phyloP scores from a whole-genome alignment of 2,329 filamentous ascomycete species.

The Pestalotiopsis sp. region DNA sequence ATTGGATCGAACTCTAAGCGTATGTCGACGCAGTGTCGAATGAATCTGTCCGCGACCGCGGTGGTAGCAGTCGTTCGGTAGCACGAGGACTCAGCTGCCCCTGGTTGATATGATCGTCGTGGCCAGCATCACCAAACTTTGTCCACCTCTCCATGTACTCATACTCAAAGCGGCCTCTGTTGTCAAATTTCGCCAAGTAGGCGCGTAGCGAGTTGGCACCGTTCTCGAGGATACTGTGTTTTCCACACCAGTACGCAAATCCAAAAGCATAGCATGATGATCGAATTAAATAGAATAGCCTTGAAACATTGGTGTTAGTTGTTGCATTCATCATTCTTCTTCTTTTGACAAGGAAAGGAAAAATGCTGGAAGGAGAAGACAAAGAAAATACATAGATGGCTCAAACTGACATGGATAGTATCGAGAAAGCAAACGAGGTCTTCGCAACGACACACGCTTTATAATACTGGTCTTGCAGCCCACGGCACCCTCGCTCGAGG shows the following conservation, averaged over 20 bases:
- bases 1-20: background rate
- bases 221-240: background rate
- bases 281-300: background rate
- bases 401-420: constrained; percentile 20
- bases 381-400: background rate
- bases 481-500: constrained; percentile 16
- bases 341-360: background rate
- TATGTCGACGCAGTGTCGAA: background rate
- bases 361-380: background rate
- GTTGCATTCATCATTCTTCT: background rate
- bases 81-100: background rate
- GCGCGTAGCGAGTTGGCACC: background rate
- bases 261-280: background rate
- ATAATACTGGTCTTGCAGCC: constrained; percentile 7
- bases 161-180: background rate
- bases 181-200: background rate
- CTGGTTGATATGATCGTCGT: background rate
- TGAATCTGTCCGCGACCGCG: background rate
- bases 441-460: constrained; percentile 17
- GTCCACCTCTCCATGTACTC: background rate
- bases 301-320: background rate
- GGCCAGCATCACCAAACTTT: background rate
- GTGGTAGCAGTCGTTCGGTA: background rate
- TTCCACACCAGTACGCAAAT: constrained; percentile 1
- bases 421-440: constrained; percentile 17